Percentiles rank a stretch among this genome's conserved stretches.
phyloP scores from a whole-genome alignment of 2,329 filamentous ascomycete genomes.

The Albifimbria verrucaria region DNA sequence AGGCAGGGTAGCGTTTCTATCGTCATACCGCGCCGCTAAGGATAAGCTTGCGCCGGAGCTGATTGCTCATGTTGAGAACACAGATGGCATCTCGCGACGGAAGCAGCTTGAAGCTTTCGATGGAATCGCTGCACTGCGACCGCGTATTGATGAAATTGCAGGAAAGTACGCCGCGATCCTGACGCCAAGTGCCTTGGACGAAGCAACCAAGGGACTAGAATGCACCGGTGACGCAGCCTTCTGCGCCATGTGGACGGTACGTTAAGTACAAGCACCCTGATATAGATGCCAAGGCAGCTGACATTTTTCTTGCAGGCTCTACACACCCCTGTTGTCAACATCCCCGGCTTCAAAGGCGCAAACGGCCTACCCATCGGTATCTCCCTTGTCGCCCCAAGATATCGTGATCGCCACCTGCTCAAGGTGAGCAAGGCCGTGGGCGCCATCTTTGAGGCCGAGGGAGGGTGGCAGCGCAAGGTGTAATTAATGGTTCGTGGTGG shows the following conservation, averaged over 20 bases:
- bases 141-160: conserved; percentile 51
- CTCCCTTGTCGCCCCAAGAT: conserved; percentile 47
- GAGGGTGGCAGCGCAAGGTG: conserved; percentile 21
- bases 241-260: conserved; percentile 50
- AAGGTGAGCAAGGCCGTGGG: conserved; percentile 36
- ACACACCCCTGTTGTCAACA: conserved; percentile 61
- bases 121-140: conserved; percentile 48
- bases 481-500: conserved; percentile 2
- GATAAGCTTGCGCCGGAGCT: conserved; percentile 43
- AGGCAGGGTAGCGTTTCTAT: conserved; percentile 49
- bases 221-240: conserved; percentile 54
- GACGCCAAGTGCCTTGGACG: conserved; percentile 56
- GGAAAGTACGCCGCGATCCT: conserved; percentile 52
- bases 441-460: conserved; percentile 27
- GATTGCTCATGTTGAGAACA: conserved; percentile 49
- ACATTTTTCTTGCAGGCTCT: conserved; percentile 35
- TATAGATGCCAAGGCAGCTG: neutral
- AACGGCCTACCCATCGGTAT: conserved; percentile 57
- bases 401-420: conserved; percentile 42
- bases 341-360: conserved; percentile 57
- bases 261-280: conserved; percentile 19
- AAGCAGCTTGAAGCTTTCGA: conserved; percentile 52
- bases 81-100: conserved; percentile 36
- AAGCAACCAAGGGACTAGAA: conserved; percentile 51
- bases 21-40: conserved; percentile 48